These are phyloP conservation scores for Rubia peregrina DNA, from an alignment of 305 asterid genomes.

Conservation along the genomic window DNA sequence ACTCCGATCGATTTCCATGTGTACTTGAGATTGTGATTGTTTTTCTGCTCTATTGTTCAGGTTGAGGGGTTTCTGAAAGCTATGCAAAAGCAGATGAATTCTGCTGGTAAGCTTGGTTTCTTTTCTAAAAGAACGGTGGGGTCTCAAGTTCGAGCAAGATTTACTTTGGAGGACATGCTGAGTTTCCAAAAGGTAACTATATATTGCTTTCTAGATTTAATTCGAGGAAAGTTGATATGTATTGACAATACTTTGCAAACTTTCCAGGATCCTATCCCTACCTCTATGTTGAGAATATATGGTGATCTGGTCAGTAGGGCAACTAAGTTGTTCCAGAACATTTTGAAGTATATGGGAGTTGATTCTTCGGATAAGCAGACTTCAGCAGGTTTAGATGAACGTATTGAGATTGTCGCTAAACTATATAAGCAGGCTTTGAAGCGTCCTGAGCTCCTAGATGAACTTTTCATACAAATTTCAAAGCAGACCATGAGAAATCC, in stretches of 20 bases:
- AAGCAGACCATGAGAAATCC: constrained; percentile 95
- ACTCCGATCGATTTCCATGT: not conserved
- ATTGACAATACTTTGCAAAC: constrained; percentile 24
- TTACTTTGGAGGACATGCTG: constrained; percentile 94
- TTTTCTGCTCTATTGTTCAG: constrained; percentile 28
- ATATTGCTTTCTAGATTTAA: constrained; percentile 17
- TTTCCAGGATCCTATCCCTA: constrained; percentile 87
- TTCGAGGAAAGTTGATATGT: constrained; percentile 9
- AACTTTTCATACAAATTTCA: constrained; percentile 79
- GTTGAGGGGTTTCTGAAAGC: constrained; percentile 93
- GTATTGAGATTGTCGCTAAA: constrained; percentile 73
- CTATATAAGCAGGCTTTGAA: constrained; percentile 83
- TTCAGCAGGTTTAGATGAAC: constrained; percentile 59
- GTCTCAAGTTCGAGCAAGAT: constrained; percentile 63
- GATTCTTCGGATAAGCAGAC: constrained; percentile 63
- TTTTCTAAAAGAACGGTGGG: constrained; percentile 74
- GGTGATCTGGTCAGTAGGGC: constrained; percentile 75
- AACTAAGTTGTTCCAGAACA: constrained; percentile 74
- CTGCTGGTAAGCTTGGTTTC: constrained; percentile 83
- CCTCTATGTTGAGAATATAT: constrained; percentile 71
- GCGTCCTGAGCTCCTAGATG: constrained; percentile 94
- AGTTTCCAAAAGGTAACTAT: constrained; percentile 71
- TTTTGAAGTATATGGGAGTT: constrained; percentile 82
- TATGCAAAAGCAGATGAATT: constrained; percentile 86
- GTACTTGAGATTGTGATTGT: constrained; percentile 3